phyloP scores from a whole-genome alignment of 768 basidiomycete genomes.

The Clitopilus passeckerianus region DNA sequence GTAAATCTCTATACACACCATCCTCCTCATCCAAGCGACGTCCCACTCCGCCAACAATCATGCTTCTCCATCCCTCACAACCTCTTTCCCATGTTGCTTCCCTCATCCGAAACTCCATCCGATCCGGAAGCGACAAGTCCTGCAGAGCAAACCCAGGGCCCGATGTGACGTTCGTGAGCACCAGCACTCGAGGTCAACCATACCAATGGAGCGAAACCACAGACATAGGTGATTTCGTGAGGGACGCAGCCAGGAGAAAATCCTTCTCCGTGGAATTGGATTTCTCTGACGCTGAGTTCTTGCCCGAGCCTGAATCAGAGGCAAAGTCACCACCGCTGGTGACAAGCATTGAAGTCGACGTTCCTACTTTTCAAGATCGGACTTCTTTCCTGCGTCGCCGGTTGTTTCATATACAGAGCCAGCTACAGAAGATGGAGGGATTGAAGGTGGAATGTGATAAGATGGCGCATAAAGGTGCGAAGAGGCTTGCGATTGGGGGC shows the following conservation, averaged over 20 bases:
- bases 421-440: conserved; percentile 45
- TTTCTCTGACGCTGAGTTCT: not conserved
- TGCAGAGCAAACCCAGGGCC: conserved; percentile 1
- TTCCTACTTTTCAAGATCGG: conserved; percentile 60
- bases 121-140: conserved; percentile 18
- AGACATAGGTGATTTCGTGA: conserved; percentile 62
- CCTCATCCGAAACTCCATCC: conserved; percentile 44
- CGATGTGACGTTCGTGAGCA: conserved; percentile 42
- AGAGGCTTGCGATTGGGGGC: conserved; percentile 51
- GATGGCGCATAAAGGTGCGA: conserved; percentile 52
- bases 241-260: conserved; percentile 50
- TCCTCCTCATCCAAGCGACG: not conserved
- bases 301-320: not conserved
- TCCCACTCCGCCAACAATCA: conserved; percentile 37
- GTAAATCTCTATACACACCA: not conserved
- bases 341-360: conserved; percentile 39
- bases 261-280: conserved; percentile 46
- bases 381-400: conserved; percentile 52
- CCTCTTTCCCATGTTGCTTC: conserved; percentile 60
- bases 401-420: conserved; percentile 34
- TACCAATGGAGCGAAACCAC: conserved; percentile 61
- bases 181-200: conserved; percentile 21
- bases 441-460: conserved; percentile 52
- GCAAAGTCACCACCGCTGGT: conserved; percentile 7
- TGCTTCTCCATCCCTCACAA: conserved; percentile 66